phyloP scores from a whole-genome alignment of 2,329 filamentous ascomycete genomes.

The Neospermospora avenae region DNA sequence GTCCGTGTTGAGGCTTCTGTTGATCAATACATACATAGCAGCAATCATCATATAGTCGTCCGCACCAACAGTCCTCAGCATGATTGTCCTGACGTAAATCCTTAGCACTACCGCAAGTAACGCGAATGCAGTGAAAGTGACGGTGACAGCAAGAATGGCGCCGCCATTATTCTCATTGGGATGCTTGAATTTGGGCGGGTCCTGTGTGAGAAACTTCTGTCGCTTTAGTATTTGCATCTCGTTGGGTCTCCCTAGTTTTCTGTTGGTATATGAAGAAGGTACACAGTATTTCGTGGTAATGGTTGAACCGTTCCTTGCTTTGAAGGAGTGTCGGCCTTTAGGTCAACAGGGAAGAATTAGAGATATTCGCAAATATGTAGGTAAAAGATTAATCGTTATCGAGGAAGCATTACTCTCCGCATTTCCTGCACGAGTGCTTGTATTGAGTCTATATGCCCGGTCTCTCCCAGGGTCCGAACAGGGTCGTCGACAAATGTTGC shows the following conservation, averaged over 20 bases:
- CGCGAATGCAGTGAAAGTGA: constrained; percentile 38
- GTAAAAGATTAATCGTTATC: constrained; percentile 7
- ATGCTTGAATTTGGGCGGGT: not conserved
- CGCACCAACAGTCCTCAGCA: constrained; percentile 44
- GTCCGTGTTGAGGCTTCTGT: not conserved
- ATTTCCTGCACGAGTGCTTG: constrained; percentile 16
- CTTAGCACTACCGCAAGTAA: constrained; percentile 39
- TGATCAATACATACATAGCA: constrained; percentile 5
- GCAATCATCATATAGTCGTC: constrained; percentile 45
- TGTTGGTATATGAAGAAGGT: not conserved
- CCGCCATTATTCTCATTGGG: constrained; percentile 35
- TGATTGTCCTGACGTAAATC: constrained; percentile 42
- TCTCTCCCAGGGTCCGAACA: constrained; percentile 11
- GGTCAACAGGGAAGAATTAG: constrained; percentile 13
- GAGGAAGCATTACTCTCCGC: constrained; percentile 10
- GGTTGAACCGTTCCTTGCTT: not conserved
- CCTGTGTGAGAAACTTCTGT: not conserved
- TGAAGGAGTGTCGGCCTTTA: not conserved
- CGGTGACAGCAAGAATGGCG: constrained; percentile 39
- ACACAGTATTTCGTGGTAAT: not conserved
- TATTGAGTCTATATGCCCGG: constrained; percentile 11
- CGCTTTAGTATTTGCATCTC: constrained; percentile 16
- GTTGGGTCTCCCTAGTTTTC: not conserved
- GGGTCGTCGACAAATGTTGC: not conserved
- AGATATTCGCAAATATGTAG: constrained; percentile 14